Base-by-base conservation (phyloP, 441 rosid genomes). In the Pelargonium citronellum region DNA sequence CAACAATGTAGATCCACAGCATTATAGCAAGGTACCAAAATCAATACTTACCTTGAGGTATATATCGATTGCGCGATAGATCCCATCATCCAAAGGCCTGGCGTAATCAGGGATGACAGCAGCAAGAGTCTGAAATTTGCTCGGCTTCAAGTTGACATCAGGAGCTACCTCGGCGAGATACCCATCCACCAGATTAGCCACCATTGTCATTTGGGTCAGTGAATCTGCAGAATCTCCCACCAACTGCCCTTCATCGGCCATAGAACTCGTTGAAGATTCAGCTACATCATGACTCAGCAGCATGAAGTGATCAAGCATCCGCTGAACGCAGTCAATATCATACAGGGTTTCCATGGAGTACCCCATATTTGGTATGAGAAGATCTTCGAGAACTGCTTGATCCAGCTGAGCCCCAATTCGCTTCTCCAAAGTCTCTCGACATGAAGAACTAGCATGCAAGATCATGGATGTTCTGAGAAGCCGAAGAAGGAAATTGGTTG, bases 151-250 rank as follows among this genome's bases (percentile, higher is more conserved):
- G 83, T 94, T 94, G 34, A 82, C 92, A 78, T 94, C 97, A 7
- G 97, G 87, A 1, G 96, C 97, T 62, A 94, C 99, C 81, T 94
- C 96, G 4, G 93, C 92, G 55, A 93, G 85, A 78, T 86, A 93
- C 4, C 85, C 86, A 70, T 94, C 97, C 17, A 91, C 83, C 65
- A 94, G 78, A 72, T 83, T 85, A 37, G 94, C 92, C n/a, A 94
- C 96, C 84, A 83, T 77, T 62, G 83, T 83, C 69, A 87, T 72
- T 15, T 95, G 86, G 17, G 79, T 88, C 37, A 78, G 81, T 20
- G 89, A 75, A 72, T 82, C 85, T 39, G 89, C 39, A 34, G 39
- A 78, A 34, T 78, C 82, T 74, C 77, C 87, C 76, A 75, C 73
- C 20, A 86, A 5, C 68, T 84, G 87, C 39, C 69, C 84, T 53